Base-by-base conservation (phyloP, 768 basidiomycete species). In the Pulveroboletus sp. region DNA sequence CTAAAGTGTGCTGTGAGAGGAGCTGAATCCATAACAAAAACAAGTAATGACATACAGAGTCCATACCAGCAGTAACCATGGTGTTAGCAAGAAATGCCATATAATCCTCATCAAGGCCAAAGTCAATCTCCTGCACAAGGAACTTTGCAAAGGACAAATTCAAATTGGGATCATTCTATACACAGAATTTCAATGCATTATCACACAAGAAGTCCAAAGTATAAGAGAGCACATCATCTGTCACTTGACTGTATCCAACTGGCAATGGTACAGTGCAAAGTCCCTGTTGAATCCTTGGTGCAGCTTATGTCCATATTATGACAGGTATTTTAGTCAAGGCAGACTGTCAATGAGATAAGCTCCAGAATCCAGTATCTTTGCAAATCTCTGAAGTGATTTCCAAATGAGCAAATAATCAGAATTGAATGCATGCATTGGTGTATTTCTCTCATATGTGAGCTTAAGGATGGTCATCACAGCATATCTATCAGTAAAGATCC, bases 291-390 rank as follows among this genome's bases (percentile, higher is more conserved):
- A 82, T 6, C 77, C 79, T 1, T 68, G 68, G 47, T 73, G 71
- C 7, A 86, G 68, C 46, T 80, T 77, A 5, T 73, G 71, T 6
- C 80, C 69, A 57, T 83, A 82, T n/a, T 78, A 79, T 0, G 83
- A 83, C n/a, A 84, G 57, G 58, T 77, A 78, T 39, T 57, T 56
- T 18, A 71, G 54, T 38, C 64, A 55, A 4, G 72, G 69, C 14
- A 65, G 61, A 5, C 43, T 54, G 49, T 73, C 69, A n/a, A 71
- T 67, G 17, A 65, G 53, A 41, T 68, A 65, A n/a, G 61, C 56
- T 0, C 70, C 70, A 1, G 66, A 65, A 4, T 56, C 48, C n/a
- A 72, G 40, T 1, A 63, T 51, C 7, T 11, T 33, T 21, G 48
- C 42, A 3, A 72, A 50, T 11, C 65, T 55, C 9, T 24, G 31